Conservation (phyloP, 1,139 yeast species). For the Kodamaea anthophila region DNA sequence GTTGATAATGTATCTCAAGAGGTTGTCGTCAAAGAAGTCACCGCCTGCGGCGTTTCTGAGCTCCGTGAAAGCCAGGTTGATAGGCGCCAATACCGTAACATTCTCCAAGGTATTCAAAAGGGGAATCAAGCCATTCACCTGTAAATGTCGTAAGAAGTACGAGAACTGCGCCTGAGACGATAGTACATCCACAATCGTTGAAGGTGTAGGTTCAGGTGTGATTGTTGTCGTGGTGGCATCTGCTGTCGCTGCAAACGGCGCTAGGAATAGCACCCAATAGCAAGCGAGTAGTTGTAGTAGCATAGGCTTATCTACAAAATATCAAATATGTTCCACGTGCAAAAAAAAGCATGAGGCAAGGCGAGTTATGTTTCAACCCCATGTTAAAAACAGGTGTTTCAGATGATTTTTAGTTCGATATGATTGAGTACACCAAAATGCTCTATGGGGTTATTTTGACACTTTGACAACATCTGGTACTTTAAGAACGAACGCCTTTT, state of each 20-base stretch:
- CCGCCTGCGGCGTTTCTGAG: conserved; percentile 7
- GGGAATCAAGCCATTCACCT: conserved; percentile 64
- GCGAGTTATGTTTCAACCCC: too few relatives aligned
- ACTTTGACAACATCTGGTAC: too few relatives aligned
- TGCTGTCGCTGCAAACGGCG: conserved; percentile 1
- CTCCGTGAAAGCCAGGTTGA: conserved; percentile 68
- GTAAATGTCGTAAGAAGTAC: conserved; percentile 58
- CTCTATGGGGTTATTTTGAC: too few relatives aligned
- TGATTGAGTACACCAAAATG: too few relatives aligned
- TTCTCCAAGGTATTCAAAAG: conserved; percentile 57
- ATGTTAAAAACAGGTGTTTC: too few relatives aligned
- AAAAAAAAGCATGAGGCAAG: too few relatives aligned
- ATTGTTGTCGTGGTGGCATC: conserved; percentile 6
- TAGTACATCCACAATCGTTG: conserved; percentile 69
- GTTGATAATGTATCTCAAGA: conserved; percentile 30
- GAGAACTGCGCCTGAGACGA: conserved; percentile 73
- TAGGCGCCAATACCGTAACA: conserved; percentile 78
- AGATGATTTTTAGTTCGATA: too few relatives aligned
- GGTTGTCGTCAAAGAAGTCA: conserved; percentile 14
- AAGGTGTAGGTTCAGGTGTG: conserved; percentile 20
- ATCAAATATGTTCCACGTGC: too few relatives aligned
- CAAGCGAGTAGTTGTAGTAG: background rate
- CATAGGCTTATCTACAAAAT: too few relatives aligned
- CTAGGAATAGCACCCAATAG: conserved; percentile 1
- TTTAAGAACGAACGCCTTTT: too few relatives aligned